Conservation (phyloP, 106 monocot species). For the Triglochin maritima region DNA sequence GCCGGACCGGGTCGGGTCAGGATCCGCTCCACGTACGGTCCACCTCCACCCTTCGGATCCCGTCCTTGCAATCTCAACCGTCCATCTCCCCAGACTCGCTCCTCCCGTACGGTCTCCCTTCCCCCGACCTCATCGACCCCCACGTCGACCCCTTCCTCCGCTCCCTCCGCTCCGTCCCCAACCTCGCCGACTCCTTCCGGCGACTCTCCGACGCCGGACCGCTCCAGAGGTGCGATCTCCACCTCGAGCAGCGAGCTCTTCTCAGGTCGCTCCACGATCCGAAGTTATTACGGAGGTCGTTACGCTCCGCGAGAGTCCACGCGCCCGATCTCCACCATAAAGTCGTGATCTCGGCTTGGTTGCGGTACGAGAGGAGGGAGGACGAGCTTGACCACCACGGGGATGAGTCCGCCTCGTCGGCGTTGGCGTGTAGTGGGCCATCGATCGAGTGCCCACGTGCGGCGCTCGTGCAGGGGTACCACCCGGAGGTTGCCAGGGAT, state of each 20-base stretch:
- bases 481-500: constrained; percentile 18
- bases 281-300: constrained; percentile 47
- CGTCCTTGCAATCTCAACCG: constrained; percentile 26
- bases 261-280: constrained; percentile 41
- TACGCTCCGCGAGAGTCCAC: constrained; percentile 68
- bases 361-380: constrained; percentile 80
- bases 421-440: constrained; percentile 31
- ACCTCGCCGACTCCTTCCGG: constrained; percentile 47
- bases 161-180: constrained; percentile 42
- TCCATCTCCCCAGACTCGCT: constrained; percentile 28
- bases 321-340: constrained; percentile 70
- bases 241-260: constrained; percentile 56
- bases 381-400: constrained; percentile 43
- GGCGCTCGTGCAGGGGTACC: constrained; percentile 36
- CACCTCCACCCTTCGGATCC: constrained; percentile 36
- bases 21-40: constrained; percentile 6
- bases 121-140: constrained; percentile 61
- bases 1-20: neutral
- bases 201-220: constrained; percentile 15
- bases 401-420: constrained; percentile 20
- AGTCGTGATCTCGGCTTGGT: constrained; percentile 82
- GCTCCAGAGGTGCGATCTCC: constrained; percentile 22
- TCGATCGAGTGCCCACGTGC: constrained; percentile 71
- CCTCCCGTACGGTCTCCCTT: constrained; percentile 74
- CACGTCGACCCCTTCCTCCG: constrained; percentile 66